phyloP scores from a whole-genome alignment of 805 yeast species.

The Komagataella pseudopastoris region DNA sequence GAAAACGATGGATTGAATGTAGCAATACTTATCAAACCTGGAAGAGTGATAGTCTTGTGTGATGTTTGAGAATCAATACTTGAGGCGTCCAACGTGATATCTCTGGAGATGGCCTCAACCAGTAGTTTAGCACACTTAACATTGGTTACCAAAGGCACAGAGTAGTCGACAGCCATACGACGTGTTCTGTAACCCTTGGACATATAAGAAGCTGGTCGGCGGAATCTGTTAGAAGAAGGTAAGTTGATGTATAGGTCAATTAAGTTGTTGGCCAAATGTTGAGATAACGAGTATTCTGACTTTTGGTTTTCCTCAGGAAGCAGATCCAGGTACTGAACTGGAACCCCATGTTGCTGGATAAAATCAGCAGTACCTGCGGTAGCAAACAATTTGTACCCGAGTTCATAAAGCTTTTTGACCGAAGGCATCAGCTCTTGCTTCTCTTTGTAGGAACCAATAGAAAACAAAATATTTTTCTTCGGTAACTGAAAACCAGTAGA shows the following conservation, averaged over 20 bases:
- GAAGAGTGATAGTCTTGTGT: constrained; percentile 67
- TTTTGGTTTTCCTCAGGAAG: constrained; percentile 62
- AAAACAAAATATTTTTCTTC: constrained; percentile 83
- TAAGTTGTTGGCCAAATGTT: constrained; percentile 91
- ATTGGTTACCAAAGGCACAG: constrained; percentile 94
- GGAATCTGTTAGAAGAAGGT: constrained; percentile 93
- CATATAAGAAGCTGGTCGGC: constrained; percentile 97
- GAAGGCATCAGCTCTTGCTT: constrained; percentile 88
- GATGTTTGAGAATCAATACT: constrained; percentile 85
- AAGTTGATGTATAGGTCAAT: constrained; percentile 92
- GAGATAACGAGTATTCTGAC: constrained; percentile 88
- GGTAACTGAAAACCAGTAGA: constrained; percentile 95
- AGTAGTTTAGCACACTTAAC: constrained; percentile 94
- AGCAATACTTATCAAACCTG: constrained; percentile 78
- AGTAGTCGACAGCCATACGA: constrained; percentile 99
- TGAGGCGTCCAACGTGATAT: constrained; percentile 50
- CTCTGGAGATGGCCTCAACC: constrained; percentile 84
- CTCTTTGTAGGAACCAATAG: constrained; percentile 95
- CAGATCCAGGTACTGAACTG: constrained; percentile 90
- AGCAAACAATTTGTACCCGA: constrained; percentile 88
- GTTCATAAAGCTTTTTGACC: constrained; percentile 61
- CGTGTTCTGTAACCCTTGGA: constrained; percentile 96
- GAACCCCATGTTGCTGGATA: constrained; percentile 86
- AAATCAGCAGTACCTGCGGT: constrained; percentile 99
- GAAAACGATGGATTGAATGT: constrained; percentile 55